Conservation (phyloP, 2,329 filamentous ascomycete species). For the Aspergillus udagawae region DNA sequence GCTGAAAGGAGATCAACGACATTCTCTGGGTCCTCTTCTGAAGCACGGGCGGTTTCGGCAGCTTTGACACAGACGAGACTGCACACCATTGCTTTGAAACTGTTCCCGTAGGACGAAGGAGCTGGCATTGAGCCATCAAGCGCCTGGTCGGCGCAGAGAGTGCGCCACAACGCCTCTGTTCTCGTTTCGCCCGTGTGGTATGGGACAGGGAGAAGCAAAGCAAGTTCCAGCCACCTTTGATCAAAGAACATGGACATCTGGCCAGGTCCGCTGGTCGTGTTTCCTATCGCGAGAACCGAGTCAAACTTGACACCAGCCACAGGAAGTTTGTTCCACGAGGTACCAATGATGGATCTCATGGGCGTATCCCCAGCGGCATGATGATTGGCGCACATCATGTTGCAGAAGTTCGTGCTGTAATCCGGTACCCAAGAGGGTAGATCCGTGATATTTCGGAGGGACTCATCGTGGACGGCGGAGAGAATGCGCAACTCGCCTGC, state of each 20-base stretch:
- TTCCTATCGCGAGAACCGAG: neutral
- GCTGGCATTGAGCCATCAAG: neutral
- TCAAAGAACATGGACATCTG: conserved; percentile 5
- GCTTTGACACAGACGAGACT: neutral
- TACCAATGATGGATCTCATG: neutral
- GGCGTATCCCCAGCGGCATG: neutral
- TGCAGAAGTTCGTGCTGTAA: conserved; percentile 1
- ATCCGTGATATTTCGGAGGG: neutral
- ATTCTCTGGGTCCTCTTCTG: neutral
- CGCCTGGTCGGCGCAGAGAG: conserved; percentile 2
- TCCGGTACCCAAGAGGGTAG: conserved; percentile 5
- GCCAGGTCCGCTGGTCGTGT: neutral
- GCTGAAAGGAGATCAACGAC: neutral
- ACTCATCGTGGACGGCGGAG: neutral
- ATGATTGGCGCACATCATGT: conserved; percentile 1
- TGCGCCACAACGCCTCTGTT: conserved; percentile 5
- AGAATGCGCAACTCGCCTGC: conserved; percentile 3
- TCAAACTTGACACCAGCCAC: neutral
- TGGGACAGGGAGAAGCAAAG: conserved; percentile 1
- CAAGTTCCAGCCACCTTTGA: conserved; percentile 2
- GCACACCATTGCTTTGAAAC: neutral
- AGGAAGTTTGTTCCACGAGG: neutral
- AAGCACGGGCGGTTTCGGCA: neutral
- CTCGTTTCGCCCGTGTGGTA: neutral
- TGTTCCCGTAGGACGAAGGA: neutral